These are phyloP conservation scores for Streptanthus diversifolius DNA, from an alignment of 345 rosid species.

Conservation along the genomic window DNA sequence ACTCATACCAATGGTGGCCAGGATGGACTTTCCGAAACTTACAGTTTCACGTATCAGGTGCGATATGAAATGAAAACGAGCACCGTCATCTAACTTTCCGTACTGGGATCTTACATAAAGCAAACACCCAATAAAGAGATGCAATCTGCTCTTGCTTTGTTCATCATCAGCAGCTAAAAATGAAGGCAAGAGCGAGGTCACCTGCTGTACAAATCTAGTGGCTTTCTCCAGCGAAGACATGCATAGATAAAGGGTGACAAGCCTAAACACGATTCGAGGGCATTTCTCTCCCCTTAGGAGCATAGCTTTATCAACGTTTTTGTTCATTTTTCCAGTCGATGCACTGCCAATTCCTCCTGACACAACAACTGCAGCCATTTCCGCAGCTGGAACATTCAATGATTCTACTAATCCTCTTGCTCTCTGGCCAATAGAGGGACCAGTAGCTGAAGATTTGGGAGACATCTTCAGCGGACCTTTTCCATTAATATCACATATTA, in stretches of 20 bases:
- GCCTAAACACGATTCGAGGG: constrained; percentile 84
- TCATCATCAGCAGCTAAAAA: constrained; percentile 79
- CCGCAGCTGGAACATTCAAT: constrained; percentile 92
- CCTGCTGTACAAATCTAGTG: constrained; percentile 79
- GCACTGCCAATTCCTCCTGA: constrained; percentile 96
- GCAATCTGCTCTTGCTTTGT: constrained; percentile 84
- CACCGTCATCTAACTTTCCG: constrained; percentile 78
- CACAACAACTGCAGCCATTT: constrained; percentile 98
- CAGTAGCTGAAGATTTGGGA: constrained; percentile 51
- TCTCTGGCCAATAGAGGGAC: constrained; percentile 89
- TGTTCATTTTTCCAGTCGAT: constrained; percentile 70
- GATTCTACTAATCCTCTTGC: constrained; percentile 97
- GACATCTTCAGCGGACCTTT: constrained; percentile 72
- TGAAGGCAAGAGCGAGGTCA: constrained; percentile 75
- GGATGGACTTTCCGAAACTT: constrained; percentile 72
- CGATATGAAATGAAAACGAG: constrained; percentile 85
- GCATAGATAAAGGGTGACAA: constrained; percentile 73
- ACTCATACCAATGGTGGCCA: constrained; percentile 66
- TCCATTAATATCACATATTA: constrained; percentile 75
- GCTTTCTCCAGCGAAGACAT: constrained; percentile 81
- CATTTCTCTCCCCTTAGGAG: constrained; percentile 89
- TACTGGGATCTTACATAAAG: constrained; percentile 74
- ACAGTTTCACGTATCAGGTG: constrained; percentile 90
- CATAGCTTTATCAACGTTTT: constrained; percentile 88
- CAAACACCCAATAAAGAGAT: constrained; percentile 85